phyloP scores from a whole-genome alignment of 2,329 filamentous ascomycete genomes.

The Trichoderma asperellum region DNA sequence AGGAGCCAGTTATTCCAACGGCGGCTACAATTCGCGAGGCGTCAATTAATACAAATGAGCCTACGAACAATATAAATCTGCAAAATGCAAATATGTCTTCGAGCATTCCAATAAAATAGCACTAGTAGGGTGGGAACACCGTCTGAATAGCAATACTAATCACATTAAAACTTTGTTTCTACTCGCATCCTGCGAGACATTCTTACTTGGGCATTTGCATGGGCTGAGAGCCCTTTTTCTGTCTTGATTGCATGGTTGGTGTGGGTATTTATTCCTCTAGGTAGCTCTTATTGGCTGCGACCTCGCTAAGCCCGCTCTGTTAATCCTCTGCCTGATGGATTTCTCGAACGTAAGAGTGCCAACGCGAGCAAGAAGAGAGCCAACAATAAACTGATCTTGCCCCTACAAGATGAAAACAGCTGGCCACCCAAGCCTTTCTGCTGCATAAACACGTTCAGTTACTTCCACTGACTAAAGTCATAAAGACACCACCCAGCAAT shows the following conservation, averaged over 20 bases:
- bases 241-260: not conserved
- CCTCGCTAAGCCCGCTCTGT: not conserved
- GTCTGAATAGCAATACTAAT: too few relatives aligned
- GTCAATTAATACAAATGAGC: too few relatives aligned
- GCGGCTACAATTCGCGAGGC: too few relatives aligned
- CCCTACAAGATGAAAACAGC: not conserved
- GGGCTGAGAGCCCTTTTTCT: not conserved
- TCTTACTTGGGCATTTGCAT: not conserved
- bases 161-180: too few relatives aligned
- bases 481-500: not conserved
- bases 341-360: not conserved
- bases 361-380: not conserved
- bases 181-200: not conserved
- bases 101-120: too few relatives aligned
- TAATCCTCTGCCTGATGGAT: not conserved
- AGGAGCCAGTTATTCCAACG: too few relatives aligned
- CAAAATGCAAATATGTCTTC: too few relatives aligned
- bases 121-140: too few relatives aligned
- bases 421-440: not conserved
- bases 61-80: too few relatives aligned
- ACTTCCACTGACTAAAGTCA: not conserved
- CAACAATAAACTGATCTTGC: not conserved
- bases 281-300: not conserved
- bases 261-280: not conserved
- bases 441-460: not conserved